Evolutionary conservation across 108 stramenopile genomes (phyloP), one percentile per base, ranked within the genome.

Genomic region (Pseudonitzschia delicatissima): DNA sequence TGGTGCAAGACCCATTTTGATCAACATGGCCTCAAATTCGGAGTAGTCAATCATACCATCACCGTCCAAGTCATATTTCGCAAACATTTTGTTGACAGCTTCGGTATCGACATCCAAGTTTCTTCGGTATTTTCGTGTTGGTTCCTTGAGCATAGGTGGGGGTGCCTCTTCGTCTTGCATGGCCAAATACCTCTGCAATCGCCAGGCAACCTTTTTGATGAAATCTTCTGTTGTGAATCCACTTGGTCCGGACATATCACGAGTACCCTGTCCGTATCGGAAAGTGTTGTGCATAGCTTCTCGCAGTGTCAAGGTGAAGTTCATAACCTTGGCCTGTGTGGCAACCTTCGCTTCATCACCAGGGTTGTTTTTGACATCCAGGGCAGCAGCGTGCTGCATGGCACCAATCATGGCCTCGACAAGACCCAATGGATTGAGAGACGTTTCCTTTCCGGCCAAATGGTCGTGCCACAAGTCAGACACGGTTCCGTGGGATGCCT

Each of bases 401-500:
- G 97, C 94, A 47, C 97, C 97, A 55, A 96, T 91, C 71, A 98
- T 84, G 45, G 97, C 97, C 68, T 98, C 97, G 26, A 95, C 93
- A 26, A 98, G 59, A 64, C 97, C 97, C 49, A 98, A 85, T 27
- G 97, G 97, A 68, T 98, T 98, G 66, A 98, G 76, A 36, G 92
- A 94, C 5, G 97, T 98, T 76, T 96, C 96, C 80, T 96, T 91
- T 53, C 97, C 97, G 28, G 83, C 89, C 52, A 98, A 89, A 67
- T 98, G 97, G 48, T 91, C 96, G 50, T 87, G 71, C 95, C 95
- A 98, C 42, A 98, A 73, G 67, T 98, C 97, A 7, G 95, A 84
- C 29, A 98, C 97, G 20, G 97, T 98, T 45, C 97, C 97, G 67
- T 98, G 97, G 4, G 95, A 96, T 6, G 97, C 97, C 80, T 98